A percentile compares a stretch with the other conserved stretches of the same genome.
phyloP scores from a whole-genome alignment of 1,284 basidiomycete species.

The Melampsora abietis-canadensis region DNA sequence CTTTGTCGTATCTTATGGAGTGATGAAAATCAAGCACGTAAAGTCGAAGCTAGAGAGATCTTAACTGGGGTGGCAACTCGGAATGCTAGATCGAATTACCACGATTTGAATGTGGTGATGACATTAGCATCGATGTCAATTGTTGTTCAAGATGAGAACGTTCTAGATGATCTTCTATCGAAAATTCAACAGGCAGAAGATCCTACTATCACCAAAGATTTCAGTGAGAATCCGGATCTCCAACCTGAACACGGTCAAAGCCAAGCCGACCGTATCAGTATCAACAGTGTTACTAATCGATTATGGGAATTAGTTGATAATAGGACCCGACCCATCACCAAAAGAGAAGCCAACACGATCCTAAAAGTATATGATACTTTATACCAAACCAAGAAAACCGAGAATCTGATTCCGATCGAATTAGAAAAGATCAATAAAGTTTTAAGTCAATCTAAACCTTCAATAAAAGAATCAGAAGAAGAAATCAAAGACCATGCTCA shows the following conservation, averaged over 20 bases:
- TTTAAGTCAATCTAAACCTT: background rate
- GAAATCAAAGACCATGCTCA: background rate
- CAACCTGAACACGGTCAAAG: background rate
- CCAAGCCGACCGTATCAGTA: conserved; percentile 8
- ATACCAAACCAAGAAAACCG: background rate
- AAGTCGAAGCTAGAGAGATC: conserved; percentile 11
- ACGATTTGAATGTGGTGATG: conserved; percentile 8
- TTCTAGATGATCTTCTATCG: background rate
- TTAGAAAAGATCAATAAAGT: background rate
- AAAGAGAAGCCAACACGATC: conserved; percentile 34
- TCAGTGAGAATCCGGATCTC: background rate
- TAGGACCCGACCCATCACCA: conserved; percentile 1
- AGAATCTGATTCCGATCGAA: background rate
- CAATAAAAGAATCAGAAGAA: background rate
- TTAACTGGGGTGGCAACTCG: conserved; percentile 6
- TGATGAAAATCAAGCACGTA: conserved; percentile 16
- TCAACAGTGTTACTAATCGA: conserved; percentile 1
- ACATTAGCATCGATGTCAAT: background rate
- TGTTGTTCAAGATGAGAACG: background rate
- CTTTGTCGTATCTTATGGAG: conserved; percentile 20
- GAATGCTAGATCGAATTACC: conserved; percentile 3
- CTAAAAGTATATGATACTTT: conserved; percentile 21
- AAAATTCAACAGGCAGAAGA: background rate
- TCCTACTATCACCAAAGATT: background rate
- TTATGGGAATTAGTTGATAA: background rate